phyloP scores from a whole-genome alignment of 129 eudicot species.

The Silybum marianum region DNA sequence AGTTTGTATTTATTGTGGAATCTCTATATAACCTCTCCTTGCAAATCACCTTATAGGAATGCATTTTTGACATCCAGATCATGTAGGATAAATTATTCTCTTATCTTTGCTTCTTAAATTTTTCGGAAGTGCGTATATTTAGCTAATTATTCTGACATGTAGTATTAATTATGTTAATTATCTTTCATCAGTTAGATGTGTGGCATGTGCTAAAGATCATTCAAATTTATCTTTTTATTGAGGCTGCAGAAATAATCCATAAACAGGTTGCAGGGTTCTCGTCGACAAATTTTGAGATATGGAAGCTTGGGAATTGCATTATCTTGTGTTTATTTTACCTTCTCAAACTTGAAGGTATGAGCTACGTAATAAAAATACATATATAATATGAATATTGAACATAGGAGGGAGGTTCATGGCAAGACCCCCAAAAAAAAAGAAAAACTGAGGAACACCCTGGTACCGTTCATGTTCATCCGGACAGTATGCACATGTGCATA shows the following conservation, averaged over 20 bases:
- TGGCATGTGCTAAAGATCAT: constrained; percentile 25
- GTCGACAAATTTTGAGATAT: constrained; percentile 82
- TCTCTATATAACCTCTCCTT: not conserved
- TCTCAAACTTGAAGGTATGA: constrained; percentile 83
- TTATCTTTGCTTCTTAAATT: not conserved
- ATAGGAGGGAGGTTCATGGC: too few species aligned
- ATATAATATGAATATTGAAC: not conserved
- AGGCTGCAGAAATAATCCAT: constrained; percentile 45
- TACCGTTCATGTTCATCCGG: too few species aligned
- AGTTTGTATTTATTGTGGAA: not conserved
- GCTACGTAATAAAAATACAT: constrained; percentile 3
- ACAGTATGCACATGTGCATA: too few species aligned
- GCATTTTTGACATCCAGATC: not conserved
- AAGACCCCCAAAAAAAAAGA: too few species aligned
- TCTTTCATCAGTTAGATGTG: constrained; percentile 16
- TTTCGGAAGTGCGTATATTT: not conserved
- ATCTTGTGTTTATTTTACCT: constrained; percentile 69
- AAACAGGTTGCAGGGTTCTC: constrained; percentile 88
- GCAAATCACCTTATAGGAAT: not conserved
- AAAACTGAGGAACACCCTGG: too few species aligned
- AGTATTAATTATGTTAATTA: constrained; percentile 13
- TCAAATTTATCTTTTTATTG: constrained; percentile 12
- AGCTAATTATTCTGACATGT: not conserved
- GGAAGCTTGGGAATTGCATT: constrained; percentile 92
- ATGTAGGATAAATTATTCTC: too few species aligned